Conservation (phyloP, 2,329 filamentous ascomycete genomes). For the Dryadomyces sulphureus region DNA sequence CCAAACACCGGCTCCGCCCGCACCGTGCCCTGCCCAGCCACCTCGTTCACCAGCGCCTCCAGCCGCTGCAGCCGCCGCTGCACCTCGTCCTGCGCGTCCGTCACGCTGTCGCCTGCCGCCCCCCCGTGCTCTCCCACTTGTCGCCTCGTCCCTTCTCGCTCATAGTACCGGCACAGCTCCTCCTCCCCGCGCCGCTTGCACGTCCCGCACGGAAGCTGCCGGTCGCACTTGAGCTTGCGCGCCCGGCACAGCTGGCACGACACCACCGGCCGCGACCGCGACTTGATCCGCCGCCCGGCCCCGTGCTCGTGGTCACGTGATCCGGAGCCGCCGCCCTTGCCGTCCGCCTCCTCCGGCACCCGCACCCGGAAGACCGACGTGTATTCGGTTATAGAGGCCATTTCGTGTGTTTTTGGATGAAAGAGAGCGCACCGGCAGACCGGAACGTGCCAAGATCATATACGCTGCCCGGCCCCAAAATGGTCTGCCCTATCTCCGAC, state of each 20-base stretch:
- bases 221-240: conserved; percentile 28
- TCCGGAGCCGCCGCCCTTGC: too few relatives aligned
- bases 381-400: conserved; percentile 5
- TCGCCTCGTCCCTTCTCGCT: neutral
- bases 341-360: too few relatives aligned
- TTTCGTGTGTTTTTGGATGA: too few relatives aligned
- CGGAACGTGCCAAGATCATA: too few relatives aligned
- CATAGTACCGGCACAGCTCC: conserved; percentile 18
- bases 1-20: neutral
- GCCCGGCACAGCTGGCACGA: conserved; percentile 26
- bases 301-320: too few relatives aligned
- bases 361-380: conserved; percentile 12
- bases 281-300: too few relatives aligned
- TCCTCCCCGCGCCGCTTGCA: conserved; percentile 24
- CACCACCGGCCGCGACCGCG: conserved; percentile 19
- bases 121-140: neutral
- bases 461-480: too few relatives aligned
- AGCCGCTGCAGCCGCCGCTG: conserved; percentile 24
- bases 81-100: conserved; percentile 18
- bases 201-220: conserved; percentile 23
- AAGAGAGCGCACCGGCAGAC: too few relatives aligned
- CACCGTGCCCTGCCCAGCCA: conserved; percentile 7
- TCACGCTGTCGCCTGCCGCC: neutral
- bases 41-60: conserved; percentile 24
- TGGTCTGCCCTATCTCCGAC: too few relatives aligned